Evolutionary conservation across 352 stramenopile species (phyloP).

Genomic region (Phytopythium cucurbitacearum): DNA sequence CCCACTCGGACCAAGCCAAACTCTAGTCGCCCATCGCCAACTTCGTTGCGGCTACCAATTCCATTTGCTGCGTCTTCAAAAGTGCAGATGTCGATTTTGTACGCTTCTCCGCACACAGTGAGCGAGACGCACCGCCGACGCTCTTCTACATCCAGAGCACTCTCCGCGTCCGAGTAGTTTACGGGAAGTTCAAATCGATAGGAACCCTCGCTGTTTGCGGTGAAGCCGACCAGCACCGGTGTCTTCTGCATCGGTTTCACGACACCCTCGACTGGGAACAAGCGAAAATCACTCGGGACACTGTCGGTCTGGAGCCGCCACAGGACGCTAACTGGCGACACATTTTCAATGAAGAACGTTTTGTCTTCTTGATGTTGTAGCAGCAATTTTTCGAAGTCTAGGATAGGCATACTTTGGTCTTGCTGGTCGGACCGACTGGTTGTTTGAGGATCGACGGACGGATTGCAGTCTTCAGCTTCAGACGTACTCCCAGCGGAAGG

Average conservation of each 20-base stretch:
- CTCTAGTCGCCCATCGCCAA: slow-evolving; percentile 75
- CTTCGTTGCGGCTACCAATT: slow-evolving; percentile 4
- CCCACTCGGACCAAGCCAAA: slow-evolving; percentile 92
- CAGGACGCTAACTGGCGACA: slow-evolving; percentile 59
- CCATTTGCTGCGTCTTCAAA: slow-evolving; percentile 41
- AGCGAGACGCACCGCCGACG: slow-evolving; percentile 27
- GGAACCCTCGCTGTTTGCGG: slow-evolving; percentile 58
- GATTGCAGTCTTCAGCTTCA: slow-evolving; percentile 22
- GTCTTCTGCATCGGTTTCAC: slow-evolving; percentile 68
- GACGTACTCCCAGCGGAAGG: slow-evolving; percentile 44
- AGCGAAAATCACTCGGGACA: slow-evolving; percentile 57
- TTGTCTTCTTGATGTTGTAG: slow-evolving; percentile 85
- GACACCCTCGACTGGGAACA: slow-evolving; percentile 68
- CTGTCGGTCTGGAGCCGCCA: slow-evolving; percentile 49
- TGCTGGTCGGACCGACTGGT: neutral
- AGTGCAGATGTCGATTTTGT: slow-evolving; percentile 89
- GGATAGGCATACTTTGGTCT: slow-evolving; percentile 12
- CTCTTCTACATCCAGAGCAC: slow-evolving; percentile 39
- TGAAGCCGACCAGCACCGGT: slow-evolving; percentile 67
- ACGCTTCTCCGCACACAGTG: slow-evolving; percentile 77
- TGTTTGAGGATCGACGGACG: slow-evolving; percentile 4
- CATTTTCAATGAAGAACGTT: slow-evolving; percentile 86
- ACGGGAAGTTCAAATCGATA: slow-evolving; percentile 59
- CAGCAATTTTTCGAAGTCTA: slow-evolving; percentile 93
- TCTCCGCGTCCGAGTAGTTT: slow-evolving; percentile 83